Evolutionary conservation across 139 green algal genomes (phyloP).

Genomic region (Chlorella sp.): DNA sequence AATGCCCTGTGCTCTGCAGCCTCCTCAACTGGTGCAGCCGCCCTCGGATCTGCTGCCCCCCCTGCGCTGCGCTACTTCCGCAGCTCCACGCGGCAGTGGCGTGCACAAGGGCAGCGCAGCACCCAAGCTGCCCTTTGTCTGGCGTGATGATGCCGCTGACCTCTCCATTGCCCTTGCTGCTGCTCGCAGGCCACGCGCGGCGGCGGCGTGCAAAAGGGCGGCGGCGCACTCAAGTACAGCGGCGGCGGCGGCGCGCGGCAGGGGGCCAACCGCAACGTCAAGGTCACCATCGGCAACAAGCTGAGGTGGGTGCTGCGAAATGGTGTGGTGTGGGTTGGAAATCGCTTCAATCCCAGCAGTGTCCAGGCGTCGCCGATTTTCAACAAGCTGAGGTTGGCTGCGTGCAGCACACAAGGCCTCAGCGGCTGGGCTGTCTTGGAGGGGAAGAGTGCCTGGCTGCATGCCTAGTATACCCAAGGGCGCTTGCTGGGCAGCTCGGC

Average conservation of each 20-base stretch:
- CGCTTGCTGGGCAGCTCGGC: neutral
- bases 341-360: too few relatives aligned
- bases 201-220: constrained; percentile 30
- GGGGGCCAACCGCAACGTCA: constrained; percentile 15
- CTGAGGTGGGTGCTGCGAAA: neutral
- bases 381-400: too few relatives aligned
- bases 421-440: neutral
- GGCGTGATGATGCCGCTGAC: too few relatives aligned
- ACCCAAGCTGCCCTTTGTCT: too few relatives aligned
- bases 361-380: too few relatives aligned
- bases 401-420: too few relatives aligned
- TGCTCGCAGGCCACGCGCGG: constrained; percentile 3
- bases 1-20: too few relatives aligned
- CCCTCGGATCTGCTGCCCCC: too few relatives aligned
- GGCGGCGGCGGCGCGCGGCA: neutral
- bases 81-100: constrained; percentile 6
- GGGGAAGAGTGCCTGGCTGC: neutral
- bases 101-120: constrained; percentile 23
- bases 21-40: too few relatives aligned
- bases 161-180: too few relatives aligned
- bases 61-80: too few relatives aligned
- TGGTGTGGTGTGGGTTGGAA: too few relatives aligned
- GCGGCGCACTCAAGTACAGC: constrained; percentile 17
- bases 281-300: constrained; percentile 36
- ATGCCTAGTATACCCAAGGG: neutral